Percentiles rank a stretch among this genome's conserved stretches.
phyloP scores from a whole-genome alignment of 1,284 basidiomycete species.

The Neolentinus lepideus region DNA sequence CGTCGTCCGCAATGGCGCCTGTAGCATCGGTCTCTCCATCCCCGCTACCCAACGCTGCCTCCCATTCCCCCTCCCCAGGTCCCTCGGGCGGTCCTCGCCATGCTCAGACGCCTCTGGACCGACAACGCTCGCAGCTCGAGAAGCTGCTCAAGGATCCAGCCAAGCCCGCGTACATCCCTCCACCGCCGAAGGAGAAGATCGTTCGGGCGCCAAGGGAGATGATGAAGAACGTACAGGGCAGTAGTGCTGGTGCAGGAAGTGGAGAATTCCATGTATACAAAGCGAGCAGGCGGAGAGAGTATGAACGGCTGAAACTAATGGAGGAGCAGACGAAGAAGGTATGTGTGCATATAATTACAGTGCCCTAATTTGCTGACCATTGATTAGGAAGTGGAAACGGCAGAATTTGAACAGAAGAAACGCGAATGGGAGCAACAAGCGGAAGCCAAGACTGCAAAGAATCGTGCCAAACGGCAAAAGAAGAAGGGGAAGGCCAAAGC shows the following conservation, averaged over 20 bases:
- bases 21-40: background rate
- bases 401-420: slow-evolving; percentile 4
- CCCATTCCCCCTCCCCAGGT: slow-evolving; percentile 16
- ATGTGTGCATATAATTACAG: slow-evolving; percentile 10
- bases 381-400: background rate
- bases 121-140: slow-evolving; percentile 73
- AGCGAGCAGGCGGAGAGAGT: slow-evolving; percentile 88
- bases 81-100: slow-evolving; percentile 33
- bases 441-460: slow-evolving; percentile 4
- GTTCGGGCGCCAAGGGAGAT: slow-evolving; percentile 82
- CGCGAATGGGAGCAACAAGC: slow-evolving; percentile 1
- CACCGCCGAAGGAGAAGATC: slow-evolving; percentile 70
- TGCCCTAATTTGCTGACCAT: background rate
- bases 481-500: slow-evolving; percentile 56
- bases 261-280: slow-evolving; percentile 99
- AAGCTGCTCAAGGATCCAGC: slow-evolving; percentile 82
- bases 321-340: slow-evolving; percentile 81
- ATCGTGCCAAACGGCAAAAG: slow-evolving; percentile 58
- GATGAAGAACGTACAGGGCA: slow-evolving; percentile 98
- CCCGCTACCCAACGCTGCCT: background rate
- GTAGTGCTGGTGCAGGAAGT: slow-evolving; percentile 87
- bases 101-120: slow-evolving; percentile 66
- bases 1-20: background rate
- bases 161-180: slow-evolving; percentile 73
- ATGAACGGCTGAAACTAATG: slow-evolving; percentile 88